Conservation (phyloP, 495 filamentous ascomycete species). For the Daldinia loculata region DNA sequence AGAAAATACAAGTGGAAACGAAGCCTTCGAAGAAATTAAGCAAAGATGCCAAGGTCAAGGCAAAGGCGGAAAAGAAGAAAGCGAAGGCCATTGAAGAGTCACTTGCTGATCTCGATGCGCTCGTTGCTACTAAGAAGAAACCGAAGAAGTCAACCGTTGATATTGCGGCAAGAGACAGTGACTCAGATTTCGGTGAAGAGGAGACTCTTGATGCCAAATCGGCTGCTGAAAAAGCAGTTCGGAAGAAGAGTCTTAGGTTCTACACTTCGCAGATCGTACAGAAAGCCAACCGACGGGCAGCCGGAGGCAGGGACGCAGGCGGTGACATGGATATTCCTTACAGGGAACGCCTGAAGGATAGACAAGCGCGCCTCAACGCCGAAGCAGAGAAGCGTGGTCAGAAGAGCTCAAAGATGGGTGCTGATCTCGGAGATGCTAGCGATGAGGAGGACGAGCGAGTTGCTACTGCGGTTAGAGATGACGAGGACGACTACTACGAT, state of each 20-base stretch:
- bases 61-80: constrained; percentile 41
- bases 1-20: constrained; percentile 36
- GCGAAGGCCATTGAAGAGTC: constrained; percentile 56
- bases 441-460: constrained; percentile 69
- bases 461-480: constrained; percentile 57
- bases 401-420: constrained; percentile 66
- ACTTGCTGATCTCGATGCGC: constrained; percentile 56
- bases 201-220: constrained; percentile 56
- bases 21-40: constrained; percentile 42
- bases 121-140: constrained; percentile 55
- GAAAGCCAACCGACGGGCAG: constrained; percentile 84
- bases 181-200: constrained; percentile 74
- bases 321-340: constrained; percentile 93
- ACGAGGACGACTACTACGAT: constrained; percentile 88
- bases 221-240: constrained; percentile 81
- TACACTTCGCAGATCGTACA: constrained; percentile 97
- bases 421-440: constrained; percentile 66
- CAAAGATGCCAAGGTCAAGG: constrained; percentile 48
- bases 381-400: constrained; percentile 87
- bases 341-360: constrained; percentile 84
- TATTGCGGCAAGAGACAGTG: constrained; percentile 51
- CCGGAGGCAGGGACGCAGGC: constrained; percentile 82
- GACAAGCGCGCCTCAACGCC: constrained; percentile 81
- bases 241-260: constrained; percentile 90
- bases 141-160: constrained; percentile 51